Evolutionary conservation across 2,329 filamentous ascomycete species (phyloP), one percentile per base, ranked within the genome.

Genomic region (Clarireedia paspali): DNA sequence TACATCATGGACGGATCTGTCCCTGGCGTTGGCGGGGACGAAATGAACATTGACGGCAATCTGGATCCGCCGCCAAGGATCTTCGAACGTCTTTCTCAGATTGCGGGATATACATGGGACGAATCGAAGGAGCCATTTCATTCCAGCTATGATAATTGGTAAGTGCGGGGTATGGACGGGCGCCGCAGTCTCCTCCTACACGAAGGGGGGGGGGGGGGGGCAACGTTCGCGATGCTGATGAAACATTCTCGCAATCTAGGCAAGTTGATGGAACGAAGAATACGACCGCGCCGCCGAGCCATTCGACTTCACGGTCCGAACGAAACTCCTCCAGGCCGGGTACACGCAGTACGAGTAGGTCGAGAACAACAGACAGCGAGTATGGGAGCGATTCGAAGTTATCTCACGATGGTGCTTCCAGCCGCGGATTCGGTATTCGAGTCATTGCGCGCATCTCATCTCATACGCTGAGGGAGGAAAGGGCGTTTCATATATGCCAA

Each of bases 91-190:
- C 77, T 91, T 62, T 78, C 81, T 60, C 85, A 89, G 68, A 78
- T 91, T 61, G 78, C 84, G 47, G 87, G 87, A 53, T 91, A 89
- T 68, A 82, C 80, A 6, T 91, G 88, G 88, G 86, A 91, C 70
- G 85, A 88, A 62, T 77, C 80, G 14, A 70, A 67, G 56, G 71
- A 71, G 26, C 81, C 81, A 10, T 74, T 79, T 55, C 83, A 85
- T 67, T 80, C 81, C 50, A 89, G 85, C 65, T 96, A 96, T 72
- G 90, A 95, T 70, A 91, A 91, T 74, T 97, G 91, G 90, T 84
- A 74, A 65, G 72, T 66, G 40, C 44, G 47, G 30, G 6, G 17
- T 26, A n/a, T 6, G 23, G 17, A 42, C 14, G 15, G 20, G 20
- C 20, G n/a, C 9, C 20, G 39, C 9, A 17, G 15, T 6, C 39